These are phyloP conservation scores for Fagopyrum tataricum DNA, from an alignment of 148 eudicot species.

Conservation along the genomic window DNA sequence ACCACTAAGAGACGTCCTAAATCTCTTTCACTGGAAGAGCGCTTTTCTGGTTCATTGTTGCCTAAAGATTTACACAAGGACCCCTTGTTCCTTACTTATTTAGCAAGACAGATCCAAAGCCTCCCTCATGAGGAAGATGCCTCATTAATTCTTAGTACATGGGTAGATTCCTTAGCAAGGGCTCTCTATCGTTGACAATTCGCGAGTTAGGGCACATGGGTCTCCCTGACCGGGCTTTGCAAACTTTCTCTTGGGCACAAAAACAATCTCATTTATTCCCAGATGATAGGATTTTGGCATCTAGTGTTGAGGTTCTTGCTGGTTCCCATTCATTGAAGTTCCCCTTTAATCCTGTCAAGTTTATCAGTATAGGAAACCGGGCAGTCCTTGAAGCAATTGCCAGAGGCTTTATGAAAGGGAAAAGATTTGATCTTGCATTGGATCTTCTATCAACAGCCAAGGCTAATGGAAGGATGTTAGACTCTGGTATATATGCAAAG, in stretches of 20 bases:
- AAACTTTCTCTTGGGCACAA: conserved; percentile 78
- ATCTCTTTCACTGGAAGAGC: conserved; percentile 15
- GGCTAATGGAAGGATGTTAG: conserved; percentile 49
- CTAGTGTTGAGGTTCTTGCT: conserved; percentile 83
- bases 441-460: conserved; percentile 41
- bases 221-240: conserved; percentile 69
- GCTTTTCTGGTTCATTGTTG: conserved; percentile 27
- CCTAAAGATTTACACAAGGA: conserved; percentile 58
- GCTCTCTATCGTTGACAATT: conserved; percentile 76
- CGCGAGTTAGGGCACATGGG: conserved; percentile 90
- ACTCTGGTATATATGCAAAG: conserved; percentile 68
- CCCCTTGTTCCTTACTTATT: conserved; percentile 53
- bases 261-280: conserved; percentile 75
- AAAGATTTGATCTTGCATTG: conserved; percentile 60
- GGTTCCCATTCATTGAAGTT: conserved; percentile 41
- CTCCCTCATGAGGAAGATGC: conserved; percentile 53
- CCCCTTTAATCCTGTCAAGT: conserved; percentile 4
- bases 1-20: conserved; percentile 33
- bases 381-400: conserved; percentile 55
- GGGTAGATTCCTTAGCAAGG: conserved; percentile 60
- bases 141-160: conserved; percentile 47
- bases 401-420: conserved; percentile 43
- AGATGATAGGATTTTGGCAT: conserved; percentile 73
- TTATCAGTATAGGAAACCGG: conserved; percentile 10
- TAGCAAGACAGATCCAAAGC: conserved; percentile 67